Base-by-base conservation (phyloP, 768 basidiomycete species). In the Podaxis sp. region DNA sequence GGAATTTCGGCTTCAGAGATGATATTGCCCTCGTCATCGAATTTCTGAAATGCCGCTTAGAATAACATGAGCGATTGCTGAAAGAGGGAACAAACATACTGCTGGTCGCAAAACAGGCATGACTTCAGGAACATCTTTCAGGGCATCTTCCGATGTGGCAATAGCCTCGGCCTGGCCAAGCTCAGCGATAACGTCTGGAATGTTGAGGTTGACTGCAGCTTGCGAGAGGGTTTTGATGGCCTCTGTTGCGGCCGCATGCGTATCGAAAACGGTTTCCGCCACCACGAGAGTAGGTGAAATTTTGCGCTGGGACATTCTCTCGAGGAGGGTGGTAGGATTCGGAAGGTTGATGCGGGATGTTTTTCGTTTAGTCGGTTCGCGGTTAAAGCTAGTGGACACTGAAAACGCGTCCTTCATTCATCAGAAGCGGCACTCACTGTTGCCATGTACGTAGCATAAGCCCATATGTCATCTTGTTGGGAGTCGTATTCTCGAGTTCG, bases 401-500 rank as follows among this genome's bases (percentile, higher is more conserved):
- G 2, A 55, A 38, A 12, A 53, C 19, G 36, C 19, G 22, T 38
- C 37, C 12, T 22, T 47, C 38, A 51, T 8, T 62, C 50, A 2
- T 41, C 37, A 50, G 59, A 52, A 37, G 27, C 41, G 15, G n/a
- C 24, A 68, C 81, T 64, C 63, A 86, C 85, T 85, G 78, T 46
- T 81, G 71, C 72, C 83, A 83, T 1, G 83, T 77, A 36, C 84
- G 74, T 12, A 94, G 77, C 83, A 91, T 87, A 17, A 84, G 71
- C 13, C 90, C 87, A 74, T 90, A 93, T 8, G 90, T 88, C 51
- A 78, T 72, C 1, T 84, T 63, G 33, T 81, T 83, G 0, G 91
- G 87, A 0, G 66, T 64, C 12, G 84, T 72, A 6, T 75, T 77
- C 61, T 87, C 85, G 0, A 68, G 63, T 2, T 73, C 78, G 11